Evolutionary conservation across 2,329 filamentous ascomycete genomes (phyloP), one percentile per base, ranked within the genome.

Genomic region (Paecilomyces sp.): DNA sequence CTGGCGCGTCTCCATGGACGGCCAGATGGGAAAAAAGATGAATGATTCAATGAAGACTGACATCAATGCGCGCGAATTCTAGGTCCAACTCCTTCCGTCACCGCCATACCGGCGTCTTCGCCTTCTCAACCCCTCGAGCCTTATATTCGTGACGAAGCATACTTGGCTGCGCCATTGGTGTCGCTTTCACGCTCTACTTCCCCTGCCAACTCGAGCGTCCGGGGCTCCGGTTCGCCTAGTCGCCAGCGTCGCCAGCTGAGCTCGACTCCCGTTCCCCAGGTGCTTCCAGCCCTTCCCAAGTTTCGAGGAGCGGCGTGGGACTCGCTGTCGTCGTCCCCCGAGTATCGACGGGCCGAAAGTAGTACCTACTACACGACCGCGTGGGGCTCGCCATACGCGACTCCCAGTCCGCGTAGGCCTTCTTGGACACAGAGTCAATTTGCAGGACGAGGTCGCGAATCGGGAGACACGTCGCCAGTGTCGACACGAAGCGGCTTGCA

Each of bases 371-470:
- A 85, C 70, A 94, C 91, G 54, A 88, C 91, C 55, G 92, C 88
- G 72, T 96, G 92, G 92, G 92, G 92, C 59, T 96, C 92, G 58
- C 92, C 92, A 24, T 96, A 96, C 76, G 87, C 89, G 58, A 83
- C 88, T 47, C 79, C 81, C 12, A 88, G 77, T 65, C 73, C 76
- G 56, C 73, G 75, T 56, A 70, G 71, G 64, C 65, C 75, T 25
- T 75, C 76, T 60, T 70, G 72, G 64, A 71, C 72, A 57, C 61
- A 74, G 50, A 75, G 71, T 63, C 74, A 75, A 63, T 72, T 84
- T 82, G 66, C 75, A 75, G 60, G 87, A 57, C 52, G 72, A 59
- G 70, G 71, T 57, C 67, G 62, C 57, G 69, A 63, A 52, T 74
- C 72, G 22, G 63, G 67, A 54, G 70, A 69, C 47, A 71, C 64